Evolutionary conservation across 371 early-diverging fungal species (phyloP).

Genomic region (Lichtheimia ramosa): DNA sequence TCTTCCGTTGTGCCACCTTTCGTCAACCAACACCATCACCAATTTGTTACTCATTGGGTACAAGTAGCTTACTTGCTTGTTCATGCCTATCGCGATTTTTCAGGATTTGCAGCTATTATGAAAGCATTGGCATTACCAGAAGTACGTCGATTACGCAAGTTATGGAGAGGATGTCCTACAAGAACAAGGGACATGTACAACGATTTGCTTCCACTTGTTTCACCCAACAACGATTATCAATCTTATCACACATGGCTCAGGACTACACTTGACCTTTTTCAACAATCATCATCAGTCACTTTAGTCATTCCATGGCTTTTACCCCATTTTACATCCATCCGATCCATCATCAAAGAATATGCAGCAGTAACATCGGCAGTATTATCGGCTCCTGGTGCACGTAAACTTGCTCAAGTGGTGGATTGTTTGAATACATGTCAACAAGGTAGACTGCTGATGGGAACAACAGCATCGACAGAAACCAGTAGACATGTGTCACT

Average conservation of each 20-base stretch:
- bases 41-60: constrained; percentile 50
- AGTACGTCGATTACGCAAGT: constrained; percentile 51
- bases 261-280: constrained; percentile 43
- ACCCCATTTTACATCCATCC: constrained; percentile 57
- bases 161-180: constrained; percentile 51
- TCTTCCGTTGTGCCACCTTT: constrained; percentile 15
- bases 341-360: constrained; percentile 57
- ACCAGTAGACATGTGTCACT: neutral
- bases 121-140: constrained; percentile 61
- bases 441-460: neutral
- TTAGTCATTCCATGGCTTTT: constrained; percentile 67
- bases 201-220: constrained; percentile 39
- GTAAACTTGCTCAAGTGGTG: constrained; percentile 16
- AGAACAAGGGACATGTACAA: constrained; percentile 55
- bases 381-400: constrained; percentile 40
- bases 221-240: constrained; percentile 35
- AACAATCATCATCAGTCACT: constrained; percentile 16
- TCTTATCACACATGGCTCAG: constrained; percentile 48
- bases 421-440: constrained; percentile 16
- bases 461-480: neutral
- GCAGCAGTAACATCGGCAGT: constrained; percentile 44
- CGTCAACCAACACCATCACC: constrained; percentile 26
- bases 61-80: constrained; percentile 57
- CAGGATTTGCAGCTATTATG: constrained; percentile 62
- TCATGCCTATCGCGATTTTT: constrained; percentile 69